Evolutionary conservation across 2,329 filamentous ascomycete genomes (phyloP).

Genomic region (Pyrenophora seminiperda): DNA sequence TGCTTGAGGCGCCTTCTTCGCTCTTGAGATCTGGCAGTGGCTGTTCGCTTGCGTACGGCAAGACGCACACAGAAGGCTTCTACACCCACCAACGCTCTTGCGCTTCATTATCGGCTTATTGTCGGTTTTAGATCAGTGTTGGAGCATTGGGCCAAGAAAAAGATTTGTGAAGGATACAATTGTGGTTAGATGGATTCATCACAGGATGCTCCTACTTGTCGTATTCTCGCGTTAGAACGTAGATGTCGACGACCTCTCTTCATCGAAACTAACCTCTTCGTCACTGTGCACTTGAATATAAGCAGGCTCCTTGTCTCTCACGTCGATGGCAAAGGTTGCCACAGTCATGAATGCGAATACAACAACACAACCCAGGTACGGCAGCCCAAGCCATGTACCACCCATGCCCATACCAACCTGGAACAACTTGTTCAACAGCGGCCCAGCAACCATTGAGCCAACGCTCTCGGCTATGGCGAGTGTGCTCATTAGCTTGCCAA

Average conservation of each 20-base stretch:
- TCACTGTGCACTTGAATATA: slow-evolving; percentile 27
- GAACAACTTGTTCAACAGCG: slow-evolving; percentile 54
- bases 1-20: background rate
- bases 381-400: slow-evolving; percentile 55
- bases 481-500: slow-evolving; percentile 56
- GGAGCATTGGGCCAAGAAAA: too few species aligned
- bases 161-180: too few species aligned
- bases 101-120: too few species aligned
- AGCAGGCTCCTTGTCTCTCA: slow-evolving; percentile 26
- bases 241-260: slow-evolving; percentile 13
- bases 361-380: slow-evolving; percentile 43
- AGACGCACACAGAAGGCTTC: background rate
- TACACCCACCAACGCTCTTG: too few species aligned
- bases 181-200: background rate
- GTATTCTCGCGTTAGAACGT: slow-evolving; percentile 18
- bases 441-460: slow-evolving; percentile 55
- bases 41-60: background rate
- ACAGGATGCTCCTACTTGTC: background rate
- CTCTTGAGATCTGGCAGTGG: background rate
- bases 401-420: slow-evolving; percentile 55
- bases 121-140: too few species aligned
- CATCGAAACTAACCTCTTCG: slow-evolving; percentile 24
- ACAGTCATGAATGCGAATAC: slow-evolving; percentile 33
- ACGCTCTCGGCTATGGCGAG: slow-evolving; percentile 56
- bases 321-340: slow-evolving; percentile 37